A percentile compares a stretch with the other conserved stretches of the same genome.
Conservation (phyloP, 1,284 basidiomycete genomes). For the Pseudozyma thailandica region DNA sequence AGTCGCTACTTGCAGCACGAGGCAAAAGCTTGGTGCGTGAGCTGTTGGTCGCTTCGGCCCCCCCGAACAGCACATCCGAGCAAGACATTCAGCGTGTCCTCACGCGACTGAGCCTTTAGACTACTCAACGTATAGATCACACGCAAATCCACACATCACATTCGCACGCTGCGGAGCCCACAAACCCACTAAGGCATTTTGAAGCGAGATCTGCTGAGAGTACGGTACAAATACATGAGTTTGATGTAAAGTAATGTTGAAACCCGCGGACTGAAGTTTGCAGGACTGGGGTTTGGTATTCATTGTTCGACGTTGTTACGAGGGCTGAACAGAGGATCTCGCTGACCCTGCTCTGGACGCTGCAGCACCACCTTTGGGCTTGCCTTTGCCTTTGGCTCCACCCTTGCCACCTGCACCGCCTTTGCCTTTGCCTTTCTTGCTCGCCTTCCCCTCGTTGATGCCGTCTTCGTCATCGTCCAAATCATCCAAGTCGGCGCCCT, state of each 20-base stretch:
- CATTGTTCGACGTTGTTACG: conserved; percentile 7
- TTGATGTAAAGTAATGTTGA: background rate
- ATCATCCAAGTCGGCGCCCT: conserved; percentile 18
- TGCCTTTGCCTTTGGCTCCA: conserved; percentile 25
- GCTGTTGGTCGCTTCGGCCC: conserved; percentile 1
- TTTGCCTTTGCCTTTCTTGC: conserved; percentile 26
- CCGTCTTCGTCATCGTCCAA: conserved; percentile 27
- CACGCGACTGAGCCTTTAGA: background rate
- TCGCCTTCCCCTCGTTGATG: conserved; percentile 8
- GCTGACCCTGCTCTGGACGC: conserved; percentile 31
- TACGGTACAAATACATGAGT: conserved; percentile 34
- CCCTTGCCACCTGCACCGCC: conserved; percentile 21
- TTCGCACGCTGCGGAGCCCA: too few species aligned
- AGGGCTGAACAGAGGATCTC: conserved; percentile 29
- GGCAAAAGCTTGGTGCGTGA: conserved; percentile 20
- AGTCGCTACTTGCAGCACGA: conserved; percentile 15
- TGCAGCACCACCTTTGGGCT: conserved; percentile 19
- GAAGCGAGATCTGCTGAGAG: too few species aligned
- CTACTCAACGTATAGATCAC: background rate
- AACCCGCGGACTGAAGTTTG: background rate
- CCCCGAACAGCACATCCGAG: background rate
- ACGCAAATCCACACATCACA: too few species aligned
- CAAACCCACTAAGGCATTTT: too few species aligned
- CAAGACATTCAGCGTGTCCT: conserved; percentile 13
- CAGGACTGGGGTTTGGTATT: too few species aligned